Evolutionary conservation across 805 yeast genomes (phyloP).

Genomic region (Tetrapisispora taiwanensis): DNA sequence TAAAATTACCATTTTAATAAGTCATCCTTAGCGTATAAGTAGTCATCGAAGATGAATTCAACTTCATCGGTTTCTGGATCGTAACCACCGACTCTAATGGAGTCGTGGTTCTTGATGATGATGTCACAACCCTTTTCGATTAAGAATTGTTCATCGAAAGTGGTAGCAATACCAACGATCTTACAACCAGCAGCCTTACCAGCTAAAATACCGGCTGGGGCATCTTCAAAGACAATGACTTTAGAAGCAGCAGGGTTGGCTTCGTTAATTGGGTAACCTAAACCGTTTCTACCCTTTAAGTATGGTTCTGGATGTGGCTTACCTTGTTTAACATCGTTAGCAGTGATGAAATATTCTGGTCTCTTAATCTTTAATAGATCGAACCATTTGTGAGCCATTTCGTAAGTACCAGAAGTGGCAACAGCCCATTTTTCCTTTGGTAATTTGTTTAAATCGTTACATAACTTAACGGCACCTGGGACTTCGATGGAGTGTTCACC

Average conservation of each 20-base stretch:
- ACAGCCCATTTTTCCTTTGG: conserved; percentile 69
- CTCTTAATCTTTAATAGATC: conserved; percentile 46
- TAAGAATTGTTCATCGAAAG: conserved; percentile 60
- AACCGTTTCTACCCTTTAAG: conserved; percentile 39
- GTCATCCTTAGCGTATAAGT: conserved; percentile 31
- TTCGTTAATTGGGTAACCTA: conserved; percentile 30
- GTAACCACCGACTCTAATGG: conserved; percentile 50
- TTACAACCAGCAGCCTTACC: conserved; percentile 78
- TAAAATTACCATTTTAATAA: conserved; percentile 25
- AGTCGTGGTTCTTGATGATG: conserved; percentile 62
- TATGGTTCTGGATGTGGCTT: conserved; percentile 86
- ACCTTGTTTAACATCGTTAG: conserved; percentile 68
- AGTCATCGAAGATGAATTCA: conserved; percentile 30
- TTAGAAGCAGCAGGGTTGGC: conserved; percentile 31
- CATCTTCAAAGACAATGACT: conserved; percentile 74
- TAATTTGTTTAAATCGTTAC: conserved; percentile 40
- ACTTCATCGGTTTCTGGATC: conserved; percentile 33
- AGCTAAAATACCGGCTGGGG: conserved; percentile 78
- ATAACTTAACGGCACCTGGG: conserved; percentile 63
- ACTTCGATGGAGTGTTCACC: conserved; percentile 67
- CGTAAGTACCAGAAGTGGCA: conserved; percentile 75
- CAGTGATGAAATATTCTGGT: conserved; percentile 74
- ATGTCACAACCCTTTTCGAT: conserved; percentile 71
- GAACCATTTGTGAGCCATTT: conserved; percentile 74
- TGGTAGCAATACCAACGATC: conserved; percentile 74